phyloP scores from a whole-genome alignment of 805 yeast genomes.

The Saturnispora sanitii region DNA sequence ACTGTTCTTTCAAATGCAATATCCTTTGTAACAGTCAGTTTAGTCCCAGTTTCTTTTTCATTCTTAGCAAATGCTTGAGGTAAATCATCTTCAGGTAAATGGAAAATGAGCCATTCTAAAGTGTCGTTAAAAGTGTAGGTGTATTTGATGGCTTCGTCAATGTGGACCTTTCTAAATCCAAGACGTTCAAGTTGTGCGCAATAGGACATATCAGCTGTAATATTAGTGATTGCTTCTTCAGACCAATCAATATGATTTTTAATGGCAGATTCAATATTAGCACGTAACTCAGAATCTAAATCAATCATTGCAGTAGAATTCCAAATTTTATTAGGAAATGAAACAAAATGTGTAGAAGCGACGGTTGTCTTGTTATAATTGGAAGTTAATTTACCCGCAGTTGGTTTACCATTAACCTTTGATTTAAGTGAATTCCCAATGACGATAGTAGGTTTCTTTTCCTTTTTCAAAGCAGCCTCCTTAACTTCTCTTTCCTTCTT shows the following conservation, averaged over 20 bases:
- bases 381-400: neutral
- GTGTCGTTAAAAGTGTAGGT: conserved; percentile 40
- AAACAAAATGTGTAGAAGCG: conserved; percentile 7
- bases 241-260: conserved; percentile 50
- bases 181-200: conserved; percentile 25
- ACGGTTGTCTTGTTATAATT: conserved; percentile 6
- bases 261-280: conserved; percentile 52
- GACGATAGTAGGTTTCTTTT: conserved; percentile 36
- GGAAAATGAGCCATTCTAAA: conserved; percentile 72
- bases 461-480: conserved; percentile 41
- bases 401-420: neutral
- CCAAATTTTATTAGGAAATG: conserved; percentile 55
- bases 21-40: conserved; percentile 44
- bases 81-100: conserved; percentile 89
- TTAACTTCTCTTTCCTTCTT: conserved; percentile 39
- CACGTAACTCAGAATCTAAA: conserved; percentile 54
- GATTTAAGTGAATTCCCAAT: conserved; percentile 17
- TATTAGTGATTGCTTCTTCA: conserved; percentile 17
- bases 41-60: conserved; percentile 46
- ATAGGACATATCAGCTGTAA: conserved; percentile 10
- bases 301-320: conserved; percentile 59
- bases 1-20: conserved; percentile 48
- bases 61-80: conserved; percentile 56
- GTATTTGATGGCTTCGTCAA: conserved; percentile 60
- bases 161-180: conserved; percentile 65